Base-by-base conservation (phyloP, 1,284 basidiomycete species). In the Fomitopsis pinicola region DNA sequence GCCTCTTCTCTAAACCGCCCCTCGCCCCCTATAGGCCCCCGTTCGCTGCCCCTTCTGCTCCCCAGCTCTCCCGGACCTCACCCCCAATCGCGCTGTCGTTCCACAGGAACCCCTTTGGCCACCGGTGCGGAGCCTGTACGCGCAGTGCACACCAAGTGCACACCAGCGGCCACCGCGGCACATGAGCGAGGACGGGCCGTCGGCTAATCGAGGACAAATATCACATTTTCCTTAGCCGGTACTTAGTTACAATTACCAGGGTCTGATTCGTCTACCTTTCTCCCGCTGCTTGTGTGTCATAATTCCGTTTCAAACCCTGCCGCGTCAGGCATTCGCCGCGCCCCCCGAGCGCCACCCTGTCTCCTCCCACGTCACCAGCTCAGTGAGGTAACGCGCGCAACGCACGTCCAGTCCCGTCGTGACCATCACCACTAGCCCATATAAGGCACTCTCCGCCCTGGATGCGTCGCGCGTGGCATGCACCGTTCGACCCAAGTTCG, bases 381-480 rank as follows among this genome's bases (percentile, higher is more conserved):
- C 33, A 19, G 48, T 59, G 58, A 59, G 58, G 58, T 59, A 54
- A 59, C 50, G 22, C 30, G 28, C 6, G 10, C 44, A 14, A 54
- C 52, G 52, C 52, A 15, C 52, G 52, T 38, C 48, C 50, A 40
- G 30, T 59, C 58, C 52, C 58, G 58, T 59, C 33, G 58, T 59
- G 52, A 59, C 58, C 58, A 59, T 53, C 58, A 59, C 33, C 17
- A 14, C 50, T 59, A 59, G 58, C 58, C 58, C 58, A 42, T 59
- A 59, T 52, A 42, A 52, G 33, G 46, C 26, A 19, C 28, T 36
- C 58, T 59, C 58, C 52, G 58, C 52, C 57, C 48, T 42, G n/a
- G n/a, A 22, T 38, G 17, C 56, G 42, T 28, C 58, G 19, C 36
- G 45, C 35, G 45, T n/a, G 38, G 19, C 48, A 59, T 38, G 58